Base-by-base conservation (phyloP, 1,284 basidiomycete species). In the Lignosus rhinocerotis region DNA sequence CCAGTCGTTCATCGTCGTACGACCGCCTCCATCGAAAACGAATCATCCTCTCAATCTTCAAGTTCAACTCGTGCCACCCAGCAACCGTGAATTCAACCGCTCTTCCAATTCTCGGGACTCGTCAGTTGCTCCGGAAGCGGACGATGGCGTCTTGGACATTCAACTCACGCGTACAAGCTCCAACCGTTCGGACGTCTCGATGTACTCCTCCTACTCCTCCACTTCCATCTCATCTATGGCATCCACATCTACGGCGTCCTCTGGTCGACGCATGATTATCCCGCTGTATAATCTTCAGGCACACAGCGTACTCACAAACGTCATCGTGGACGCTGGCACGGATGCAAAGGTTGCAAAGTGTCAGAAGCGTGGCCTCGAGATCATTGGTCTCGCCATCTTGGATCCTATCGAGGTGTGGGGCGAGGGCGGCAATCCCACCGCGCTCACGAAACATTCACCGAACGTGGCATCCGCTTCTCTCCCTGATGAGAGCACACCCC, bases 341-440 rank as follows among this genome's bases (percentile, higher is more conserved):
- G 96, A 98, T 64, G 92, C 92, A 32, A 94, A 93, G 72, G 89
- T 99, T 11, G 95, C 96, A 16, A 94, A 90, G 69, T 97, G 97
- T 71, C 79, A 84, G 62, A 93, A 88, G 68, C 86, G 91, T 14
- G 90, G 92, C 0, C 77, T 94, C n/a, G 94, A 96, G 70, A 78
- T 96, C 31, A 80, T 90, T 38, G 88, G 87, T 33, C 80, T 94
- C 3, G 92, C 88, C 2, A 70, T 88, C 11, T 78, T 94, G 8
- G 94, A 95, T 69, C 88, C 91, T 1, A 77, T 92, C n/a, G 93
- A 96, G 70, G 84, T 94, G 1, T 92, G 88, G 84, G 72, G 67
- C 6, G 66, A 65, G 11, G 64, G 64, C 19, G 60, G 63, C 17
- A 60, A 55, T 44, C 60, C 56, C 46, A 55, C 49, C 36, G 59